Base-by-base conservation (phyloP, 2,329 filamentous ascomycete genomes). In the Acephala macrosclerotiorum region DNA sequence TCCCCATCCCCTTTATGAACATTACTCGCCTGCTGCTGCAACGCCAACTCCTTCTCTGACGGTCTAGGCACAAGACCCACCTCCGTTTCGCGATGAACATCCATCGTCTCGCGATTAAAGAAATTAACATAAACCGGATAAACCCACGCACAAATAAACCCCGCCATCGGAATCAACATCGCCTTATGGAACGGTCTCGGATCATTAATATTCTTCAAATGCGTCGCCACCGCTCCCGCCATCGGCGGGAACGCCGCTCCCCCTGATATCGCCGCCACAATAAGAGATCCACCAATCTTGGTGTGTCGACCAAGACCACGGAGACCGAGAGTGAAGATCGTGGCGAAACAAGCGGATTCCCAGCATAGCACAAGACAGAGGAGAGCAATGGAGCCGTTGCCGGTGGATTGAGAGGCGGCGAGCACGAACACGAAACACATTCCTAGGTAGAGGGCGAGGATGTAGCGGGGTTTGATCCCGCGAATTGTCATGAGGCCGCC, bases 341-440 rank as follows among this genome's bases (percentile, higher is more conserved):
- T 94, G 0, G 92, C 91, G 81, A 94, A 95, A 76, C 89, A 91
- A 75, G 92, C 90, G 11, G 86, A 90, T 79, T 93, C 91, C 77
- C 93, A 94, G 80, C 93, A 93, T n/a, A 94, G 81, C 3, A 89
- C 87, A 9, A 92, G 69, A 77, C 87, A 91, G 40, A 93, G 84
- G 83, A 93, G 88, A 2, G 83, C 80, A 68, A 88, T 66, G 36
- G 42, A 51, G 8, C 45, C 64, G 1, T 60, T 62, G 35, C 64
- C 66, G 6, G 26, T 22, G 8, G 58, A 33, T 57, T 58, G 29
- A 25, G 56, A 62, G 14, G 61, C 61, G 5, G 58, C 29, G 25
- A 63, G 35, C 5, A 60, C 40, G 12, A 60, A 55, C 9, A 33
- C 29, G 29, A 33, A 33, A 33, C 29, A 33, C 29, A 33, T 33